Percentiles rank a stretch among this genome's conserved stretches.
phyloP scores from a whole-genome alignment of 78 protist species.

The Dictyostelium discoideum region DNA sequence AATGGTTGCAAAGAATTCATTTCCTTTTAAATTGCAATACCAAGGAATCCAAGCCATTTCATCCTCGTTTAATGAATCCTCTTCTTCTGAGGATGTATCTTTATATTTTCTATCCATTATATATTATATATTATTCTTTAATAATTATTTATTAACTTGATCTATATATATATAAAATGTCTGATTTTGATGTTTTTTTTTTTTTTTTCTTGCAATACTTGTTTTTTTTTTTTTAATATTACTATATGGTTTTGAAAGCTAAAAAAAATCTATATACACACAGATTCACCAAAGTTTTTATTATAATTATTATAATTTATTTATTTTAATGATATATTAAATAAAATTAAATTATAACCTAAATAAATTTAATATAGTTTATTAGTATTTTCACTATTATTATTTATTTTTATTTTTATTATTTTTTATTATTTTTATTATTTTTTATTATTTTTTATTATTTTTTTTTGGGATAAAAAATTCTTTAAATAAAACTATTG shows the following conservation, averaged over 20 bases:
- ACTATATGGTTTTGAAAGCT: not conserved
- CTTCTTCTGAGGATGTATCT: conserved; percentile 77
- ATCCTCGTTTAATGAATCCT: conserved; percentile 65
- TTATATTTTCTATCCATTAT: conserved; percentile 47
- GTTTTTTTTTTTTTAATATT: no score
- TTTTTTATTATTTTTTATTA: no score
- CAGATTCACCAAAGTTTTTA: not conserved
- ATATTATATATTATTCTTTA: not conserved
- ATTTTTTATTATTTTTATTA: no score
- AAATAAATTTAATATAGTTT: no score
- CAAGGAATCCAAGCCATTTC: conserved; percentile 85
- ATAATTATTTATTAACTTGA: not conserved
- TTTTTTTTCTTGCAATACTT: not conserved
- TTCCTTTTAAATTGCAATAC: conserved; percentile 83
- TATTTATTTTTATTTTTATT: no score
- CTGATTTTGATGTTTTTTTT: not conserved
- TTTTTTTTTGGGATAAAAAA: no score
- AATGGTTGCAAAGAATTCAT: conserved; percentile 84
- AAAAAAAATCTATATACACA: not conserved
- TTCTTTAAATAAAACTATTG: no score
- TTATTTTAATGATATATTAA: no score
- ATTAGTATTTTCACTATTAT: not conserved
- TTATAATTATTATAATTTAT: no score
- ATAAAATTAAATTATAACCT: no score
- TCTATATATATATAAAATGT: not conserved